Evolutionary conservation across 2,329 filamentous ascomycete genomes (phyloP).

Genomic region (Epichloe hybrida): DNA sequence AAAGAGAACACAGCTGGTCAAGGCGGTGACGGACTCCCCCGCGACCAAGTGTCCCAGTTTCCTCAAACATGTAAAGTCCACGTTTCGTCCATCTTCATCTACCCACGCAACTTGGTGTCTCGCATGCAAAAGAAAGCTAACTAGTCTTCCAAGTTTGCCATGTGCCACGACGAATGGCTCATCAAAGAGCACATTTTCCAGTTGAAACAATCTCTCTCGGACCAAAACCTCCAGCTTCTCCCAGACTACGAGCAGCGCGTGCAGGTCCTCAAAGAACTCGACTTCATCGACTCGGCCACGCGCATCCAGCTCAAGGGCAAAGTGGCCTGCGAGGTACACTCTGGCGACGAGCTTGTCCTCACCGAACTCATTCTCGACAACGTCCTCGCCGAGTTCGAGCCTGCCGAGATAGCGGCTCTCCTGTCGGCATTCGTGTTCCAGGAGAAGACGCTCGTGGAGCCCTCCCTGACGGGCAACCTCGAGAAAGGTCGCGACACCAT

Average conservation of each 20-base stretch:
- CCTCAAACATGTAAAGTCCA: conserved; percentile 63
- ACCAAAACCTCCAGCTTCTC: conserved; percentile 89
- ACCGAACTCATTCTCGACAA: conserved; percentile 96
- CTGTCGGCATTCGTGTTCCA: conserved; percentile 95
- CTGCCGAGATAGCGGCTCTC: conserved; percentile 89
- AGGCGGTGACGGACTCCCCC: conserved; percentile 49
- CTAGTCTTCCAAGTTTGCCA: conserved; percentile 55
- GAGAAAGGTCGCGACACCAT: conserved; percentile 77
- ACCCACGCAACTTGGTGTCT: too few species aligned
- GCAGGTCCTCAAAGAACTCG: conserved; percentile 77
- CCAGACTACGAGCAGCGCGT: conserved; percentile 96
- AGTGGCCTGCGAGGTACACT: conserved; percentile 96
- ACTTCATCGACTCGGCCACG: conserved; percentile 76
- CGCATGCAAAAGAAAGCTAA: background rate
- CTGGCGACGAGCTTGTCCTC: conserved; percentile 87
- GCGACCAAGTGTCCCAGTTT: conserved; percentile 64
- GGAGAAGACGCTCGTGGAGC: conserved; percentile 77
- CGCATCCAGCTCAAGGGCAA: conserved; percentile 95
- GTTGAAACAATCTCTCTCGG: conserved; percentile 78
- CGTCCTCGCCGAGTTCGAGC: conserved; percentile 86
- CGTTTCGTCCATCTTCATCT: too few species aligned
- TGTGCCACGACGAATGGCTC: conserved; percentile 94
- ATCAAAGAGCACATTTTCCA: conserved; percentile 88
- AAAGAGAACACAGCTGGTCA: conserved; percentile 51
- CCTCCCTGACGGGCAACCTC: conserved; percentile 68